Evolutionary conservation across 176 grass and related monocot genomes (phyloP).

Genomic region (Oryza nivara): DNA sequence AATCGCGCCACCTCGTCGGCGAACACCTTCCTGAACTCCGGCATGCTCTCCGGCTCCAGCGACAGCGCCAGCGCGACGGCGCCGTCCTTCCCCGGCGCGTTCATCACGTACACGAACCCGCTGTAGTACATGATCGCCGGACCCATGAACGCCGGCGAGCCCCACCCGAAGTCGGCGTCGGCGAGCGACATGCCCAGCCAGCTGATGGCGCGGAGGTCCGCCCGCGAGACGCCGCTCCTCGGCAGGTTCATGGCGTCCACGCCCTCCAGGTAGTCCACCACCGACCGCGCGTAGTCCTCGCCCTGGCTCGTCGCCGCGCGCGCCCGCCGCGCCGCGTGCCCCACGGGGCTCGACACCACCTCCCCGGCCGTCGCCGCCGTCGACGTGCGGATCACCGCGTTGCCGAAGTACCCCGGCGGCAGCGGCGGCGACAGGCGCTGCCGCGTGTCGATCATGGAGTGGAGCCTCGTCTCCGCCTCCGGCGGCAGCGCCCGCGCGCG

Average conservation of each 20-base stretch:
- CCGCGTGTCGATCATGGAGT: slow-evolving; percentile 76
- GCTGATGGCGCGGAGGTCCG: slow-evolving; percentile 59
- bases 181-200: slow-evolving; percentile 67
- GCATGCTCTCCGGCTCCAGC: slow-evolving; percentile 73
- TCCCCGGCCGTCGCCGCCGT: slow-evolving; percentile 34
- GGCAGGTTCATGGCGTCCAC: slow-evolving; percentile 47
- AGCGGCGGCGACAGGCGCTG: slow-evolving; percentile 58
- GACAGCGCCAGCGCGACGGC: slow-evolving; percentile 53
- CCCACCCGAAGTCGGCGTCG: slow-evolving; percentile 74
- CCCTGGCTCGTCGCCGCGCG: slow-evolving; percentile 51
- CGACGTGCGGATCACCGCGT: slow-evolving; percentile 71
- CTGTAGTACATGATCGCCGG: slow-evolving; percentile 55
- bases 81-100: slow-evolving; percentile 45
- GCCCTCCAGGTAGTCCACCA: slow-evolving; percentile 59
- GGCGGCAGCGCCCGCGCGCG: slow-evolving; percentile 37
- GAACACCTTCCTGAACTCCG: slow-evolving; percentile 62
- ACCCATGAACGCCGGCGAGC: slow-evolving; percentile 52
- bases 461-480: slow-evolving; percentile 48
- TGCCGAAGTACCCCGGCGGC: slow-evolving; percentile 54
- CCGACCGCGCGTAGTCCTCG: slow-evolving; percentile 59
- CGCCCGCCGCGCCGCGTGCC: slow-evolving; percentile 13
- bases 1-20: slow-evolving; percentile 33
- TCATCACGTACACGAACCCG: slow-evolving; percentile 55
- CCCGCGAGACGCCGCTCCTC: slow-evolving; percentile 31
- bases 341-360: slow-evolving; percentile 46